These are phyloP conservation scores for Colletotrichum tabaci DNA, from an alignment of 2,329 filamentous ascomycete species.

Conservation along the genomic window DNA sequence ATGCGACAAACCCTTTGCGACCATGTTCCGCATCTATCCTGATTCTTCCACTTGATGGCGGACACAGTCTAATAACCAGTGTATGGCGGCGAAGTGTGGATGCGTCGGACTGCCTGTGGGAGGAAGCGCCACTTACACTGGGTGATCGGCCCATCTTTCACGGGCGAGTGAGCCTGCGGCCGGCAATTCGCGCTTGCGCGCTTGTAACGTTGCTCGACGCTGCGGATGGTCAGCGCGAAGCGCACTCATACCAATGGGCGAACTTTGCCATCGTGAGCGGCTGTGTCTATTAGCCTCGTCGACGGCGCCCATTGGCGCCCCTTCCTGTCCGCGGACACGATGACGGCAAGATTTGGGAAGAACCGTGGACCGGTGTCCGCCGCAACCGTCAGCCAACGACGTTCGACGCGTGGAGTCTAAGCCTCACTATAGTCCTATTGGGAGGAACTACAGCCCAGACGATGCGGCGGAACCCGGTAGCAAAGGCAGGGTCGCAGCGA, in stretches of 20 bases:
- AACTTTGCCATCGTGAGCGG: constrained; percentile 8
- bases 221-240: constrained; percentile 17
- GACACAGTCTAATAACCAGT: neutral
- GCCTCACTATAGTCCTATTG: constrained; percentile 22
- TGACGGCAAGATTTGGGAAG: constrained; percentile 1
- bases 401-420: neutral
- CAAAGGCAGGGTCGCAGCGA: constrained; percentile 9
- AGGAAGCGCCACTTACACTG: neutral
- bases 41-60: too few species aligned
- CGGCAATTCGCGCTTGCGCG: constrained; percentile 36
- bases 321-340: constrained; percentile 8
- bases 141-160: neutral
- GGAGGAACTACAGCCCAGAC: neutral
- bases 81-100: neutral
- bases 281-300: neutral
- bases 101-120: constrained; percentile 13
- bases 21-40: constrained; percentile 8
- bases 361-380: constrained; percentile 14
- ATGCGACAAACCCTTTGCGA: neutral
- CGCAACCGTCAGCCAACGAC: constrained; percentile 27
- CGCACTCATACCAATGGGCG: constrained; percentile 10
- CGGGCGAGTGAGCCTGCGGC: constrained; percentile 8
- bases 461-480: constrained; percentile 4
- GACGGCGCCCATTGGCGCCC: constrained; percentile 23
- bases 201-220: constrained; percentile 40